phyloP scores from a whole-genome alignment of 345 rosid genomes.

The Ceriops tagal region DNA sequence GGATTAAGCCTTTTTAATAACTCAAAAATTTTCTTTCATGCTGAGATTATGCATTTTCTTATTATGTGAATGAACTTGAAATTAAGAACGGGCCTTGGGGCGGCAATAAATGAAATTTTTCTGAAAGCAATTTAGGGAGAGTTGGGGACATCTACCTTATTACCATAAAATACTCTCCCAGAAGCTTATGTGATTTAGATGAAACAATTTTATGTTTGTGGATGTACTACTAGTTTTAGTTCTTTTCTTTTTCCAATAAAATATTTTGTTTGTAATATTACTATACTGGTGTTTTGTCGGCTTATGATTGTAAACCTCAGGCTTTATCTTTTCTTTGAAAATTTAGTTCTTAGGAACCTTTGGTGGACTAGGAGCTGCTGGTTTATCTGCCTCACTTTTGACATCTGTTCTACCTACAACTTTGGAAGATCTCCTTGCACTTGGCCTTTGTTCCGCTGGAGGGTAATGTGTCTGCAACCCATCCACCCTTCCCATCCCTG shows the following conservation, averaged over 20 bases:
- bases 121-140: not conserved
- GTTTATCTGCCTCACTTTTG: slow-evolving; percentile 83
- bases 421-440: slow-evolving; percentile 90
- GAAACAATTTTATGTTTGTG: not conserved
- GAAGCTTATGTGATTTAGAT: not conserved
- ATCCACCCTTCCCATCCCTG: not conserved
- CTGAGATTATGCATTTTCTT: too few relatives aligned
- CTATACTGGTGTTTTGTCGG: not conserved
- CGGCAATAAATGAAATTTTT: too few relatives aligned
- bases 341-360: slow-evolving; percentile 71
- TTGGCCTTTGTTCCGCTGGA: slow-evolving; percentile 93
- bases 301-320: slow-evolving; percentile 14
- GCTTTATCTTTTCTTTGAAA: slow-evolving; percentile 10
- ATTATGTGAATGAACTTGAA: too few relatives aligned
- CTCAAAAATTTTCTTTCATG: too few relatives aligned
- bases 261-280: too few relatives aligned
- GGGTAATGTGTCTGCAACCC: slow-evolving; percentile 50
- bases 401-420: slow-evolving; percentile 82
- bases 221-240: not conserved
- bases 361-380: slow-evolving; percentile 92
- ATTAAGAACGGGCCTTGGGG: too few relatives aligned
- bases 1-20: not conserved
- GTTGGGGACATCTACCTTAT: not conserved
- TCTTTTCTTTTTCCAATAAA: not conserved
- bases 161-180: not conserved